Conservation (phyloP, 768 basidiomycete species). For the Hydnomerulius pinastri region DNA sequence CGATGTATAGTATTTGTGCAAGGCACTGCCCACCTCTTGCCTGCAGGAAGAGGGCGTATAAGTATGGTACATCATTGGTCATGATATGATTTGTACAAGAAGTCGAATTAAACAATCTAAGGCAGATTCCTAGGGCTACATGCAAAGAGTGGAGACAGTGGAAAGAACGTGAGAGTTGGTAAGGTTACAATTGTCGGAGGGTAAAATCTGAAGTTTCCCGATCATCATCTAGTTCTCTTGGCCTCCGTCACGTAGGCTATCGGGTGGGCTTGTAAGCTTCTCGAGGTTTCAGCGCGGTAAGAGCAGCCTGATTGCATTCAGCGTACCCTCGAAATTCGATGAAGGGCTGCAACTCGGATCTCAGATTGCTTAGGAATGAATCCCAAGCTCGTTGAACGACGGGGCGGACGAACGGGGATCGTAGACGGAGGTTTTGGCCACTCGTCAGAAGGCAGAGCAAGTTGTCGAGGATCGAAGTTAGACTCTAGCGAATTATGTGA, state of each 20-base stretch:
- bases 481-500: slow-evolving; percentile 35
- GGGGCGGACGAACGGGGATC: slow-evolving; percentile 11
- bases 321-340: slow-evolving; percentile 2
- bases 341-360: background rate
- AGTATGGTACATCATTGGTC: slow-evolving; percentile 19
- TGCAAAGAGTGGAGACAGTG: slow-evolving; percentile 3
- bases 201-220: background rate
- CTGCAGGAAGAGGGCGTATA: too few relatives aligned
- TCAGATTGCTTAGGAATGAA: background rate
- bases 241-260: slow-evolving; percentile 47
- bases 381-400: slow-evolving; percentile 10
- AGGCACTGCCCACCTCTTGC: too few relatives aligned
- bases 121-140: slow-evolving; percentile 23
- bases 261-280: slow-evolving; percentile 14
- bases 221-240: slow-evolving; percentile 33
- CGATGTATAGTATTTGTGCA: too few relatives aligned
- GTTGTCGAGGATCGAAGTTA: slow-evolving; percentile 23
- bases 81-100: background rate
- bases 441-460: slow-evolving; percentile 6
- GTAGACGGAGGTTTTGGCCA: slow-evolving; percentile 27
- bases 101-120: background rate
- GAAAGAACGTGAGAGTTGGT: background rate
- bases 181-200: background rate
- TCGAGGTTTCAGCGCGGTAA: background rate
- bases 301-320: background rate